Evolutionary conservation across 2,329 filamentous ascomycete genomes (phyloP), one percentile per base, ranked within the genome.

Genomic region (Aspergillus pseudotamarii): DNA sequence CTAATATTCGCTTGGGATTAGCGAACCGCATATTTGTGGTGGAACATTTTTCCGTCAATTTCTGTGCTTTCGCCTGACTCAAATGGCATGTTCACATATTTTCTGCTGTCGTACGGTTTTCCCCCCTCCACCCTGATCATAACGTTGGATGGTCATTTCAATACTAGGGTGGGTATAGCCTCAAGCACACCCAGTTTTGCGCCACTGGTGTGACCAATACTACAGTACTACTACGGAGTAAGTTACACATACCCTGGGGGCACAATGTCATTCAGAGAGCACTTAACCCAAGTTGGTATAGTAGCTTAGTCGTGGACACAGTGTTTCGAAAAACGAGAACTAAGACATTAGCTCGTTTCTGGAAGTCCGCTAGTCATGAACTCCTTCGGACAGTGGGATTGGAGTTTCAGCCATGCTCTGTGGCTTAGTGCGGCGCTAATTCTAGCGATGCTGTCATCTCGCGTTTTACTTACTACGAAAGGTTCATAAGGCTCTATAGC

Each of bases 381-480:
- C 54, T 62, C 53, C 30, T 48, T 34, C 45, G 53, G 30, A 45
- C 28, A 53, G 28, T 54, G 43, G 46, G n/a, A 61, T 46, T 26
- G 51, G 19, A 26, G 67, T 69, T 68, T 69, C 65, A 68, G 62
- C 64, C 58, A 55, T 60, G 62, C 65, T 69, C 64, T 64, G 58
- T 48, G 51, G 48, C 48, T 51, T 51, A 28, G 26, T 32, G 26
- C 30, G 48, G 48, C 26, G 28, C 48, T 43, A 34, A 57, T 21
- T 28, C 59, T 55, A n/a, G 50, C 21, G 41, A 45, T 38, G 38
- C n/a, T 51, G 12, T 34, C 54, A 45, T 34, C 41, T 23, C 19
- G n/a, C 32, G 26, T 51, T 51, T 54, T 34, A 50, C 32, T 14
- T 34, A 34, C 28, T 34, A 12, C 10, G 14, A 53, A 30, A 50